Conservation (phyloP, 2,329 filamentous ascomycete species). For the Alternaria consortialis region DNA sequence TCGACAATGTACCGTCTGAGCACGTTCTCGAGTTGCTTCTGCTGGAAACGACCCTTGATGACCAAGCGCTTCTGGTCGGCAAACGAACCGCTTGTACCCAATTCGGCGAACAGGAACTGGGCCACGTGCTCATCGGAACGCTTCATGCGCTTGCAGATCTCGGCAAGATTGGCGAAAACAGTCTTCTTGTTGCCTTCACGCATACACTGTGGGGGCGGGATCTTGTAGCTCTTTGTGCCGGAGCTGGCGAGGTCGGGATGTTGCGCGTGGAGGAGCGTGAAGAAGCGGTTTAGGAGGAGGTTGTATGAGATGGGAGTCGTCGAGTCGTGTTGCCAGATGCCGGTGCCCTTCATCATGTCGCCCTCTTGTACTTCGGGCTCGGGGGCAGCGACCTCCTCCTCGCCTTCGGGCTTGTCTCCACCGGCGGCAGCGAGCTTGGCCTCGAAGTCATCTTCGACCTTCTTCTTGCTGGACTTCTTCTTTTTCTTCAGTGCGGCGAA, state of each 20-base stretch:
- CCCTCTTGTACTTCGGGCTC: constrained; percentile 68
- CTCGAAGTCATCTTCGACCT: constrained; percentile 70
- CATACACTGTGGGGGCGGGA: constrained; percentile 96
- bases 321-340: constrained; percentile 87
- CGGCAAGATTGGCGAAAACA: constrained; percentile 98
- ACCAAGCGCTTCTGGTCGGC: constrained; percentile 88
- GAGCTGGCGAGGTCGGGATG: constrained; percentile 94
- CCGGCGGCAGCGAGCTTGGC: constrained; percentile 70
- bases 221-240: constrained; percentile 96
- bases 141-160: constrained; percentile 99
- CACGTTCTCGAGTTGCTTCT: constrained; percentile 99
- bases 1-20: constrained; percentile 95
- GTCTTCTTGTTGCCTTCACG: constrained; percentile 99
- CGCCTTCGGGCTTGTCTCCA: constrained; percentile 62
- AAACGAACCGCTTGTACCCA: constrained; percentile 96
- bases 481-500: constrained; percentile 81
- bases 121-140: constrained; percentile 97
- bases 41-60: constrained; percentile 99
- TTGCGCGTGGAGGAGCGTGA: constrained; percentile 91
- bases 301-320: constrained; percentile 82
- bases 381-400: constrained; percentile 57
- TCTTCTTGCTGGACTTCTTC: constrained; percentile 77
- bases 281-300: constrained; percentile 89
- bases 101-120: constrained; percentile 94
- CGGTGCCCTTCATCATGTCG: constrained; percentile 86